Evolutionary conservation across 2,329 filamentous ascomycete genomes (phyloP).

Genomic region (Keithomyces neogunnii): DNA sequence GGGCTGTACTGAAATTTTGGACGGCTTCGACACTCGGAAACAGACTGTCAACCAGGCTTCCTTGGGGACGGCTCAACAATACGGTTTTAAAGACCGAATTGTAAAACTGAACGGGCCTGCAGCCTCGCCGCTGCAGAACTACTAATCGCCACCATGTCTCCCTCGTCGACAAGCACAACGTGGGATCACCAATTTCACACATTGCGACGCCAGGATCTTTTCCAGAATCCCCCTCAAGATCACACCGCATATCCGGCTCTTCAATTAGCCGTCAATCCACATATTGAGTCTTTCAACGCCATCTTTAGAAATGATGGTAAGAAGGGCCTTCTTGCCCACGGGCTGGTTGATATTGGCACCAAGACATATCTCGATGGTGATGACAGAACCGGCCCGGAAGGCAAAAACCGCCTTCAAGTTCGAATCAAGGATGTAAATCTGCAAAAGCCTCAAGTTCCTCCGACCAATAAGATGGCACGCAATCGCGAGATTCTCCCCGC

Average conservation of each 20-base stretch:
- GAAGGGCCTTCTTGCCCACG: constrained; percentile 56
- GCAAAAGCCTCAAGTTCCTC: constrained; percentile 71
- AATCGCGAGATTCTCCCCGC: constrained; percentile 83
- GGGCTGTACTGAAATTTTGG: constrained; percentile 10
- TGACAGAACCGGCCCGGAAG: constrained; percentile 46
- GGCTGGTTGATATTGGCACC: constrained; percentile 78
- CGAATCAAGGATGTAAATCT: constrained; percentile 75
- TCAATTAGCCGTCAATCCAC: constrained; percentile 77
- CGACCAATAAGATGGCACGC: constrained; percentile 74
- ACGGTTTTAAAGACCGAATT: neutral
- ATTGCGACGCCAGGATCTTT: constrained; percentile 77
- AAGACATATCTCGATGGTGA: constrained; percentile 82
- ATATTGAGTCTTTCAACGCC: constrained; percentile 92
- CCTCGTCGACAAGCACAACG: constrained; percentile 52
- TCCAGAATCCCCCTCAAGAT: constrained; percentile 80
- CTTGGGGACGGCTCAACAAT: too few species aligned
- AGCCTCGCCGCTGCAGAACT: constrained; percentile 1
- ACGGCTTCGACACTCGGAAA: constrained; percentile 19
- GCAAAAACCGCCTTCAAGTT: constrained; percentile 68
- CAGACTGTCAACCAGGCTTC: constrained; percentile 1
- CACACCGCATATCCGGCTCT: constrained; percentile 81
- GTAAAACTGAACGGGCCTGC: neutral
- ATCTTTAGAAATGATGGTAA: constrained; percentile 66
- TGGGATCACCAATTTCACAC: constrained; percentile 88
- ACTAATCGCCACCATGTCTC: constrained; percentile 36